Evolutionary conservation across 2,329 filamentous ascomycete genomes (phyloP).

Genomic region (Colletotrichum ledebouriae): DNA sequence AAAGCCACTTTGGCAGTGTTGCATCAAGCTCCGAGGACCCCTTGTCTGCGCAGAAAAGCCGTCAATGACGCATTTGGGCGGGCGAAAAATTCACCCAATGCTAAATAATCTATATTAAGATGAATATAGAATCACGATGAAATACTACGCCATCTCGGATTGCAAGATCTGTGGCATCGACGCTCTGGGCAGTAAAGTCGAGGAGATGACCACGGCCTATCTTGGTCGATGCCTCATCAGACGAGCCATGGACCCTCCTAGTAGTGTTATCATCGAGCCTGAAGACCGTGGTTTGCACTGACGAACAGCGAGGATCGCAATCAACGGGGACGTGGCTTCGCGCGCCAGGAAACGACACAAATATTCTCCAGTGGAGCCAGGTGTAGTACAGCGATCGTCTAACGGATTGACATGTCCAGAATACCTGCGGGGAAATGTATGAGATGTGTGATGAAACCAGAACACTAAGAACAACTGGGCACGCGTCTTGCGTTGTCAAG

Average conservation of each 20-base stretch:
- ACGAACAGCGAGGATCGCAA: background rate
- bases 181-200: background rate
- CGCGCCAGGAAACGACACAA: background rate
- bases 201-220: background rate
- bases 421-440: background rate
- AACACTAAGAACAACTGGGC: background rate
- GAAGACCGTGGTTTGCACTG: background rate
- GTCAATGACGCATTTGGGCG: background rate
- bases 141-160: background rate
- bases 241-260: background rate
- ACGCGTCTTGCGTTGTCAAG: background rate
- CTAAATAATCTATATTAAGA: background rate
- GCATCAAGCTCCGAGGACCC: background rate
- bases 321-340: background rate
- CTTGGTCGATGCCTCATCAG: background rate
- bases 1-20: background rate
- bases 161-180: background rate
- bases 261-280: background rate
- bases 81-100: background rate
- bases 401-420: background rate
- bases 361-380: background rate
- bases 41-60: constrained; percentile 1
- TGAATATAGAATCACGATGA: background rate
- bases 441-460: background rate
- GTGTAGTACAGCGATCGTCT: background rate